phyloP scores from a whole-genome alignment of 371 early-diverging fungal genomes.

The Entomophthora muscae region DNA sequence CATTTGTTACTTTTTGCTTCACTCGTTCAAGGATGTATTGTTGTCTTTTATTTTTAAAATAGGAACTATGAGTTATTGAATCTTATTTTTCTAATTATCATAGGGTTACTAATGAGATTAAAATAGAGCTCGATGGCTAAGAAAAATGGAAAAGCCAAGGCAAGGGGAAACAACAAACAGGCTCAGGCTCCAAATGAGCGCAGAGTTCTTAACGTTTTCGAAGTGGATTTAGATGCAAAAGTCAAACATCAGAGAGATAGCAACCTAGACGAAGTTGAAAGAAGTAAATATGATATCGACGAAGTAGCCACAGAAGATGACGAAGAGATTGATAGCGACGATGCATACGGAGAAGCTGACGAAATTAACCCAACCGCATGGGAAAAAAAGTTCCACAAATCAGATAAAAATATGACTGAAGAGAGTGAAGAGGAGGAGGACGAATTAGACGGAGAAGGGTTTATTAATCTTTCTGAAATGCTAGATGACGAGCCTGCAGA shows the following conservation, averaged over 20 bases:
- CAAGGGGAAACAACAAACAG: not conserved
- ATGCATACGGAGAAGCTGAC: conserved; percentile 33
- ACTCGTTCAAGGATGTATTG: too few species aligned
- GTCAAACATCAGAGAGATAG: conserved; percentile 13
- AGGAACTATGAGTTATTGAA: too few species aligned
- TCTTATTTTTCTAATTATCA: too few species aligned
- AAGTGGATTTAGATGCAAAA: conserved; percentile 12
- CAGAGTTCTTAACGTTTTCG: not conserved
- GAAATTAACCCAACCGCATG: conserved; percentile 14
- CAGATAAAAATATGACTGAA: conserved; percentile 8
- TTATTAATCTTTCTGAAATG: conserved; percentile 39
- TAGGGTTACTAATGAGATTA: too few species aligned
- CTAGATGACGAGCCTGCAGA: conserved; percentile 18
- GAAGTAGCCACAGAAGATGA: conserved; percentile 56
- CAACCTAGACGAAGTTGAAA: conserved; percentile 39
- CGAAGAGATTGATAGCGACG: conserved; percentile 76
- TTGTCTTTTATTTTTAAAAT: too few species aligned
- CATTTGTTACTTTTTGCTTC: too few species aligned
- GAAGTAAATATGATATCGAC: conserved; percentile 40
- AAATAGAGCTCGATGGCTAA: too few species aligned
- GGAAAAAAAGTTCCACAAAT: conserved; percentile 22
- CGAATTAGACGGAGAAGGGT: conserved; percentile 22
- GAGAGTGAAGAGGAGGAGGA: conserved; percentile 24
- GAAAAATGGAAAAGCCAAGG: not conserved
- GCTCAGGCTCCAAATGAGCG: not conserved